phyloP scores from a whole-genome alignment of 495 filamentous ascomycete species.

The Penicillium arizonense region DNA sequence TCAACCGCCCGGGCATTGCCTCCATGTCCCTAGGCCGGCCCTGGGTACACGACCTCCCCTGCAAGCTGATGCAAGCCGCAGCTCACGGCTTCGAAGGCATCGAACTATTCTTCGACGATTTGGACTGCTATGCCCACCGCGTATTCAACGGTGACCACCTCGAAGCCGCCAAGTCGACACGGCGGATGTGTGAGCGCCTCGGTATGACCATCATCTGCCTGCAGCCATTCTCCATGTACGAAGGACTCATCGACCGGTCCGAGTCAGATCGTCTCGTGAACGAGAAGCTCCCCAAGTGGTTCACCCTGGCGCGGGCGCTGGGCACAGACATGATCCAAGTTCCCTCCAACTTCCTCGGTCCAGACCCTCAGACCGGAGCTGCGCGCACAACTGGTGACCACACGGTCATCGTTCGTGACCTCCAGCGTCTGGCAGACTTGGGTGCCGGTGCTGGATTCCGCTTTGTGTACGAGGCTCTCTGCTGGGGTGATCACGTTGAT shows the following conservation, averaged over 20 bases:
- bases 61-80: slow-evolving; percentile 66
- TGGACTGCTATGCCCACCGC: slow-evolving; percentile 60
- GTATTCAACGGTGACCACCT: slow-evolving; percentile 51
- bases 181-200: slow-evolving; percentile 54
- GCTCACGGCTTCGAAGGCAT: slow-evolving; percentile 66
- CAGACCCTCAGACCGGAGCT: slow-evolving; percentile 35
- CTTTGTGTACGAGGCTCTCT: slow-evolving; percentile 75
- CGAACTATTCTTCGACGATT: slow-evolving; percentile 81
- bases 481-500: slow-evolving; percentile 71
- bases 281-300: slow-evolving; percentile 67
- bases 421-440: slow-evolving; percentile 64
- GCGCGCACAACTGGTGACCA: slow-evolving; percentile 51
- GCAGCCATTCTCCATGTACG: slow-evolving; percentile 79
- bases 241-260: slow-evolving; percentile 65
- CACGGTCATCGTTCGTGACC: slow-evolving; percentile 60
- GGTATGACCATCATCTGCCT: slow-evolving; percentile 65
- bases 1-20: slow-evolving; percentile 52
- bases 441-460: slow-evolving; percentile 53
- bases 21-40: slow-evolving; percentile 75
- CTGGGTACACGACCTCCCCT: slow-evolving; percentile 59
- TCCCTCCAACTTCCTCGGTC: slow-evolving; percentile 67
- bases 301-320: slow-evolving; percentile 61
- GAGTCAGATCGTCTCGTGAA: slow-evolving; percentile 54
- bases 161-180: slow-evolving; percentile 57
- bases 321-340: slow-evolving; percentile 71